Evolutionary conservation across 1,284 basidiomycete genomes (phyloP), one percentile per base, ranked within the genome.

Genomic region (Filobasidium uniguttulatum): DNA sequence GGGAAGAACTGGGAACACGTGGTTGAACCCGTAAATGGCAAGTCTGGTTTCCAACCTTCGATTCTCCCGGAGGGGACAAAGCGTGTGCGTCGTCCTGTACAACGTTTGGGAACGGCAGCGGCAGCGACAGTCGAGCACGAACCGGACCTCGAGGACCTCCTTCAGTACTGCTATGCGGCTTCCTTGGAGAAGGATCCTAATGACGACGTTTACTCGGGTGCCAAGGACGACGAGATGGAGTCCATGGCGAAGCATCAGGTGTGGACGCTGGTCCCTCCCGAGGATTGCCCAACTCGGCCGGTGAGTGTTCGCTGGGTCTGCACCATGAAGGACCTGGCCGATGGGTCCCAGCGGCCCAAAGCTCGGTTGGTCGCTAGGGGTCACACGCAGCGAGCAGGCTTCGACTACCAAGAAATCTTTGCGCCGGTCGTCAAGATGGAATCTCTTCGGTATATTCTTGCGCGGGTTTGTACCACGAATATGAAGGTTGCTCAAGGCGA

Each of bases 391-490:
- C 6, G 30, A 19, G 36, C 49, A 17, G 61, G 60, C 8, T n/a
- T 56, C 19, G 59, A 63, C 47, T 59, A 48, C 48, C 25, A 36
- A n/a, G 49, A 60, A 17, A 59, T 55, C 1, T 57, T 54, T 37
- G 46, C 56, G 7, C 52, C 58, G 3, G 48, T 54, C 1, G 56
- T 52, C 15, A 44, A 48, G 17, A 34, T 52, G 7, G 26, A 52
- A 4, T 46, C 55, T 3, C 34, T 57, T 14, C 50, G 56, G 33
- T 14, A 46, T 12, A n/a, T 59, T 22, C 34, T 46, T 5, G 29
- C 55, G 4, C 17, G 55, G 3, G 46, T 52, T n/a, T 47, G 41
- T 14, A 25, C 40, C 7, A 38, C 36, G 22, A 44, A 54, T 17
- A 46, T 40, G 40, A 55, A 54, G 20, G 15, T 55, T 3, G 55